Base-by-base conservation (phyloP, 2,329 filamentous ascomycete genomes). In the Colletotrichum costaricense region DNA sequence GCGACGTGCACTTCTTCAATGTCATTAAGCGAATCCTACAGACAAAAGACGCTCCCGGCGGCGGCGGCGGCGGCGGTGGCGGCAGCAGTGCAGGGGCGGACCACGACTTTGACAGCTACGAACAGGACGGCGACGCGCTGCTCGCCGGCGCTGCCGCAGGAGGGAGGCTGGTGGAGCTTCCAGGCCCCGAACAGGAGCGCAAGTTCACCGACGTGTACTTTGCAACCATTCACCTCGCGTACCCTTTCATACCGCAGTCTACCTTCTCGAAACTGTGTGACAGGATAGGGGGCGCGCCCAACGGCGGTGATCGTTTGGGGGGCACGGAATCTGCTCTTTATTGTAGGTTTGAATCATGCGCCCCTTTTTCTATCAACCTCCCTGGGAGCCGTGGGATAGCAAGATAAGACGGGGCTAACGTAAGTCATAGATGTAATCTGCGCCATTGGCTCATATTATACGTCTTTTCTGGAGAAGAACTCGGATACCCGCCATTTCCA, bases 1-100 rank as follows among this genome's bases (percentile, higher is more conserved):
- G 81, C 75, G 82, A 83, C 54, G 78, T 83, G 26, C 78, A 78
- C 46, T 83, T 83, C 68, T 82, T 82, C 74, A 79, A 83, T 49
- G 73, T 80, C 5, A 76, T 82, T 19, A 79, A 80, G 75, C 75
- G 76, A 19, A 71, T 78, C n/a, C 70, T 78, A 42, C 71, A 76
- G 42, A 66, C 74, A 6, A 57, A 69, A 2, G 52, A 46, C 38
- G 22, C 22, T 35, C 2, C 42, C 16, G 42, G 19, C 8, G 30
- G n/a, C 55, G 42, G 33, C 3, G 33, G 33, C 8, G 30, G n/a
- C 55, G 42, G 33, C 4, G 33, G 33, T 12, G 33, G 33, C 33
- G 33, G 33, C 1, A 35, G 33, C 11, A 35, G 33, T 9, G 33
- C 0, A 1, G 33, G 35, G n/a, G 60, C 33, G 9, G 72, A 75